Evolutionary conservation across 2,329 filamentous ascomycete genomes (phyloP).

Genomic region (Rhytidhysteron rufulum): DNA sequence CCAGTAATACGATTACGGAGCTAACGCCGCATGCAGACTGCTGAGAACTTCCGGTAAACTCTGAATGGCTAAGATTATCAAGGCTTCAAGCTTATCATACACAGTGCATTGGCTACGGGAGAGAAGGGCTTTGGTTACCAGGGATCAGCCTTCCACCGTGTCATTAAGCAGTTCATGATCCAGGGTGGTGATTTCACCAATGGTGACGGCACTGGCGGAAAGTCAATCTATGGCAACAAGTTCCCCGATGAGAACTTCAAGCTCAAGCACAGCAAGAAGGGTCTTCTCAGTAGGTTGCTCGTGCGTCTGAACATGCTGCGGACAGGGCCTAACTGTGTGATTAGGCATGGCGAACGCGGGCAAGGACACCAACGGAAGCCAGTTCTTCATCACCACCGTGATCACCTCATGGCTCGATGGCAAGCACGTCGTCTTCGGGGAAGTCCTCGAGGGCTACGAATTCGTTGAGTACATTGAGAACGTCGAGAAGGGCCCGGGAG

Average conservation of each 20-base stretch:
- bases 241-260: constrained; percentile 94
- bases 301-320: background rate
- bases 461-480: constrained; percentile 76
- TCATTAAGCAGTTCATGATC: constrained; percentile 90
- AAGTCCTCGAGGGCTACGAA: constrained; percentile 82
- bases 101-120: constrained; percentile 75
- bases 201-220: constrained; percentile 77
- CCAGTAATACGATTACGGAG: background rate
- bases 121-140: constrained; percentile 84
- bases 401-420: constrained; percentile 80
- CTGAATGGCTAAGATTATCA: constrained; percentile 43
- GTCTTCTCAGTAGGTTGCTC: constrained; percentile 59
- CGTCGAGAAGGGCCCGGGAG: constrained; percentile 59
- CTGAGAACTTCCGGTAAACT: constrained; percentile 59
- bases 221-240: constrained; percentile 82
- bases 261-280: constrained; percentile 84
- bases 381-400: constrained; percentile 88
- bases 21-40: constrained; percentile 45
- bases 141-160: constrained; percentile 80
- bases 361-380: constrained; percentile 81
- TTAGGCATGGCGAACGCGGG: constrained; percentile 78
- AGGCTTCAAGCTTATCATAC: constrained; percentile 1
- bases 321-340: constrained; percentile 6
- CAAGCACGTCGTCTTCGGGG: constrained; percentile 81
- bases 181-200: constrained; percentile 87